Percentiles rank a stretch among this genome's conserved stretches.
Evolutionary conservation across 2,329 filamentous ascomycete species (phyloP).

Genomic region (Calonectria pauciramosa): DNA sequence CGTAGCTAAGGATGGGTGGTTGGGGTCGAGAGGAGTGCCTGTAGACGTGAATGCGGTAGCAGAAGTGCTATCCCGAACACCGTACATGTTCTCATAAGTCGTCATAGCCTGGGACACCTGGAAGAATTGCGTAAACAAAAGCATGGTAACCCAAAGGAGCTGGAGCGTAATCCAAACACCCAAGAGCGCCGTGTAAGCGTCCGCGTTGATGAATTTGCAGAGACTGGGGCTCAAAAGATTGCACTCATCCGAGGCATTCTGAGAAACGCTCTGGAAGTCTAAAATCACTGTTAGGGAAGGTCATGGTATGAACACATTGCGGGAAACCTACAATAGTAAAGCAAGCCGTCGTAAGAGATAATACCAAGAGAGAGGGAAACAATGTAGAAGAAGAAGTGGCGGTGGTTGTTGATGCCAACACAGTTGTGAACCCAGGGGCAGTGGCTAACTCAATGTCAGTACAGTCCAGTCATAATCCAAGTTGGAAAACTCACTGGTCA

Average conservation of each 20-base stretch:
- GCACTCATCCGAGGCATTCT: constrained; percentile 71
- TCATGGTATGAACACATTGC: neutral
- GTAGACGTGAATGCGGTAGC: constrained; percentile 85
- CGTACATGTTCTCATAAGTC: constrained; percentile 96
- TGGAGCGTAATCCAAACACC: constrained; percentile 86
- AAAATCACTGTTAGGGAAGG: constrained; percentile 18
- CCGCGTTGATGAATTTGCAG: constrained; percentile 83
- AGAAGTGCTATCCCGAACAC: constrained; percentile 72
- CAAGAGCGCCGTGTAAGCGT: constrained; percentile 86
- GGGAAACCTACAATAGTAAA: constrained; percentile 75
- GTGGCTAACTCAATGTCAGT: constrained; percentile 70
- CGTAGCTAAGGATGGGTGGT: constrained; percentile 73
- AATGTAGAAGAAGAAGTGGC: constrained; percentile 95
- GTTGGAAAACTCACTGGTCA: constrained; percentile 80
- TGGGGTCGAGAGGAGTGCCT: constrained; percentile 77
- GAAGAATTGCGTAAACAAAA: constrained; percentile 92
- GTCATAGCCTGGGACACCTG: constrained; percentile 95
- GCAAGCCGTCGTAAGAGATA: constrained; percentile 77
- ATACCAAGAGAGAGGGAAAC: constrained; percentile 83
- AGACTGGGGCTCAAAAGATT: constrained; percentile 81
- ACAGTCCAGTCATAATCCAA: neutral
- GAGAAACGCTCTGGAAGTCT: constrained; percentile 75
- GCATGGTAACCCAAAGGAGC: constrained; percentile 96
- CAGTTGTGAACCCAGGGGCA: constrained; percentile 99
- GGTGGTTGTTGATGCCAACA: constrained; percentile 93